Base-by-base conservation (phyloP, 2,329 filamentous ascomycete genomes). In the Penicillium sp. region DNA sequence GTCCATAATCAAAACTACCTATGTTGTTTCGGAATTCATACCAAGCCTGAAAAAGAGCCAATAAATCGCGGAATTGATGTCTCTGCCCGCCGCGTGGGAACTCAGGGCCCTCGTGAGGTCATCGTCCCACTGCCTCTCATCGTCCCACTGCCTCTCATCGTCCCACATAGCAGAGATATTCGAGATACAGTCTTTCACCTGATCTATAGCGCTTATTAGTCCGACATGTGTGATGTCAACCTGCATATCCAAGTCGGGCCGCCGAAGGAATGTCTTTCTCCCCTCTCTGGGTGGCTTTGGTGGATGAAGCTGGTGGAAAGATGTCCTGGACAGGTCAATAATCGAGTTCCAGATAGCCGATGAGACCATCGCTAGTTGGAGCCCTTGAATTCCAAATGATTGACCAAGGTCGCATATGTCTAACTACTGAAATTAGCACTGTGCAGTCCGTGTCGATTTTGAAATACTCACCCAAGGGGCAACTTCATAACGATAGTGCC, bases 401-500 rank as follows among this genome's bases (percentile, higher is more conserved):
- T 77, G 76, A 1, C 66, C 66, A 31, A 73, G 60, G 38, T 79
- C 77, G 41, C 71, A 76, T 5, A 78, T 73, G 53, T 79, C 77
- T 25, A 79, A 67, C 77, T 78, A 28, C 17, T 50, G n/a, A n/a
- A 11, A 8, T 49, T 30, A 49, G 44, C 22, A 14, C 28, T 33
- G n/a, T 10, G 19, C n/a, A 33, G 35, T 31, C 2, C 12, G 0
- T 37, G 11, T 2, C 28, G 6, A n/a, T n/a, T 17, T 16, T 26
- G 26, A n/a, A 26, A 30, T 2, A 66, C 71, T 50, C 66, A 79
- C 77, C 77, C 77, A 79, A 19, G 76, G 73, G 6, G 77, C 76
- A 31, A 80, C 69, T 38, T 77, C 70, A 49, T 80, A 80, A 42
- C 75, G 67, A 51, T 77, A 80, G 50, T 78, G 69, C n/a, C 75